Evolutionary conservation across 345 rosid genomes (phyloP).

Genomic region (Physaria fendleri): DNA sequence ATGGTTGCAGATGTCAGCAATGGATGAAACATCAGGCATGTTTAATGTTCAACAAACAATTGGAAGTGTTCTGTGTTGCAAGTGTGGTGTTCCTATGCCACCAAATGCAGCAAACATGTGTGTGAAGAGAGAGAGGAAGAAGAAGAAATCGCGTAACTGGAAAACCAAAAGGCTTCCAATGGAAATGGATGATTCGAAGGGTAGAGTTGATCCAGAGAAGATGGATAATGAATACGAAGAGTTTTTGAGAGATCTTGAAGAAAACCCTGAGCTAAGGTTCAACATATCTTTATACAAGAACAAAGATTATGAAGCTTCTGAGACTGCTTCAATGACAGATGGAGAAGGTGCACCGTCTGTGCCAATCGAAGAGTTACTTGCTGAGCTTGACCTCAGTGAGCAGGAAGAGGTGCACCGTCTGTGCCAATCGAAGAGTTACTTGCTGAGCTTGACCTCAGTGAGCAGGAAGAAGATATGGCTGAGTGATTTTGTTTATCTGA

Average conservation of each 20-base stretch:
- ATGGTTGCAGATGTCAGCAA: neutral
- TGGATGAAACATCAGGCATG: neutral
- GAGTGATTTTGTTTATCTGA: constrained; percentile 1
- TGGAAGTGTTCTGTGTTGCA: neutral
- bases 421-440: constrained; percentile 50
- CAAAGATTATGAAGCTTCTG: constrained; percentile 48
- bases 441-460: constrained; percentile 40
- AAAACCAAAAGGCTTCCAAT: constrained; percentile 39
- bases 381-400: constrained; percentile 41
- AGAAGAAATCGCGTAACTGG: constrained; percentile 34
- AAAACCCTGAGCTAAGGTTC: constrained; percentile 49
- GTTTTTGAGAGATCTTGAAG: constrained; percentile 53
- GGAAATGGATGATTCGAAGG: constrained; percentile 46
- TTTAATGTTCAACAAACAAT: neutral
- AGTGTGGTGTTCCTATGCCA: neutral
- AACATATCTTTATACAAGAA: constrained; percentile 43
- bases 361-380: constrained; percentile 50
- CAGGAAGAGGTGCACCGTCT: constrained; percentile 38
- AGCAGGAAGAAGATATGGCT: neutral
- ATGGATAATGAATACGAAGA: constrained; percentile 38
- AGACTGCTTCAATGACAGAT: constrained; percentile 45
- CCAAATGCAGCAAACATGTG: neutral
- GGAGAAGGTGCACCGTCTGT: constrained; percentile 46
- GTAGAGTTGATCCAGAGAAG: constrained; percentile 38
- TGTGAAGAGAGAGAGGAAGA: constrained; percentile 35